Evolutionary conservation across 495 filamentous ascomycete species (phyloP), one percentile per base, ranked within the genome.

Genomic region (Platismatia glauca): DNA sequence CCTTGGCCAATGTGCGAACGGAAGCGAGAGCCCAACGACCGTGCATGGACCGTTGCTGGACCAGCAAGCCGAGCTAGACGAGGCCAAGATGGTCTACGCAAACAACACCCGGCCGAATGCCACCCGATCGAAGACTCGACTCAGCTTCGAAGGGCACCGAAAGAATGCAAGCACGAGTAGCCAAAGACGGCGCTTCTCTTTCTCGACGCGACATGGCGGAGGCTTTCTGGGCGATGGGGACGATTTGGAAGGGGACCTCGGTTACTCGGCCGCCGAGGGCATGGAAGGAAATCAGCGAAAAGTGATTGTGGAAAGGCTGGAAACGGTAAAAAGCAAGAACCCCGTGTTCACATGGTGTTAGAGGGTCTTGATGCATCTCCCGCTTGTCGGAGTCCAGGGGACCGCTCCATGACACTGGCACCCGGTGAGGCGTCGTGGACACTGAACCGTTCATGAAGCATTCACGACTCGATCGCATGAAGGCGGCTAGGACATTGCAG

Each of bases 271-370:
- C 15, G 92, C 91, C 1, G 88, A 89, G 71, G 95, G 86, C n/a
- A 89, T 91, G 87, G 91, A 96, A 71, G 88, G 89, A 4, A 87
- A 89, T 60, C 83, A 86, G 72, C 82, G 91, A 63, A 92, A 91
- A 74, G 95, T 98, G 46, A 97, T 97, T 79, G 93, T 97, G 44
- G 94, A 98, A 77, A 78, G 94, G 68, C 71, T 98, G 59, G 94
- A 97, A 78, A 87, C 91, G 56, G 93, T 98, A 37, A 97, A 97
- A 78, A 88, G 84, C 73, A 89, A 87, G 73, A 94, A 95, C 72
- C 94, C 94, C 20, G 90, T 98, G 18, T 98, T 98, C 75, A 96
- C 89, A 44, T 98, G 94, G 90, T 98, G 95, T 81, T 97, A 81
- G 59, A 67, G 48, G 3, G 58, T 55, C 46, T 31, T 41, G n/a